Evolutionary conservation across 2,329 filamentous ascomycete genomes (phyloP), one percentile per base, ranked within the genome.

Genomic region (Clarireedia homoeocarpa): DNA sequence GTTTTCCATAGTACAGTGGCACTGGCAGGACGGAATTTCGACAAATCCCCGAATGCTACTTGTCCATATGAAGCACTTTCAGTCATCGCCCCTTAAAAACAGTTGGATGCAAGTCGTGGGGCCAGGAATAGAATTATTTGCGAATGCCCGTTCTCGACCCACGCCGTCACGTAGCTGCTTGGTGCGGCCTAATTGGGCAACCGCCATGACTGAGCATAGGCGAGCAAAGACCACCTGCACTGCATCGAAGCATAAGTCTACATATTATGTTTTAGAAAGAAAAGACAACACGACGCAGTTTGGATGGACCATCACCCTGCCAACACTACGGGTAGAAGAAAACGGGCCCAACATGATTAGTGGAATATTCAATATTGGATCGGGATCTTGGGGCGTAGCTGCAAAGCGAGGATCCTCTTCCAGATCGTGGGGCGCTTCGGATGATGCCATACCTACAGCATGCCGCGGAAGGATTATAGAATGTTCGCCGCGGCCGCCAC

Each of bases 61-160:
- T 20, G 10, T 14, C n/a, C 42, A 45, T 45, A 45, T 12, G 42
- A 45, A 45, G 42, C 23, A 45, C 42, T 2, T 23, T 45, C 23
- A 26, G 14, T 20, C 20, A 39, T 51, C 53, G 44, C 34, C 53
- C 45, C 53, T 20, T n/a, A 12, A 4, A 34, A 34, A 34, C 9
- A 12, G 46, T 20, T 51, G 12, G 23, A 50, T 45, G 53, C 53
- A 40, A 47, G 26, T 44, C 20, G 36, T 26, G 23, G 52, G 30
- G 40, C 53, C 46, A 50, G 38, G 24, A 54, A 55, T 44, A 55
- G 53, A 38, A 55, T 49, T 36, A 36, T 9, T 45, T 55, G 46
- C 53, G 38, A 50, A 7, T 20, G 40, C 27, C 46, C 49, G 12
- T 50, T 30, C 53, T 51, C 34, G 24, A 34, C 40, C 53, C 34